These are phyloP conservation scores for Pseudoperonospora humuli DNA, from an alignment of 352 stramenopile genomes.

Conservation along the genomic window DNA sequence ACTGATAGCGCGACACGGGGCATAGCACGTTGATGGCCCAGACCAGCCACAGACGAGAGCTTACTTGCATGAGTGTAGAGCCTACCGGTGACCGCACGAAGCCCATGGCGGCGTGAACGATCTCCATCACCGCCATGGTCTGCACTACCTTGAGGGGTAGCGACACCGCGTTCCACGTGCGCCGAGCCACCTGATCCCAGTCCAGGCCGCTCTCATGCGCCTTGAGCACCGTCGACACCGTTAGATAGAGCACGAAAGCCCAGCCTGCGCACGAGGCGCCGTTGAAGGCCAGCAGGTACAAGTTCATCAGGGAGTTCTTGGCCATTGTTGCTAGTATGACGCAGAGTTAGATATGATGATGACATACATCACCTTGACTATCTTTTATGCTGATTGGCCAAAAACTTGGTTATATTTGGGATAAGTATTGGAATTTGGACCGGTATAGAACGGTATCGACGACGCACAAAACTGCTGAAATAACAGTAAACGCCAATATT, in stretches of 20 bases:
- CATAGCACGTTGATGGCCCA: conserved; percentile 91
- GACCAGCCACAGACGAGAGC: conserved; percentile 89
- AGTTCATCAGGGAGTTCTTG: conserved; percentile 57
- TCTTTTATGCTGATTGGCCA: conserved; percentile 17
- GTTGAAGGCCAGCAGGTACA: conserved; percentile 77
- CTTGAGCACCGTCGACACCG: conserved; percentile 38
- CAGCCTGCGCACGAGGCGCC: conserved; percentile 53
- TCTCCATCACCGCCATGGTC: conserved; percentile 92
- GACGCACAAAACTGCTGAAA: too few species aligned
- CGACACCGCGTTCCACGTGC: conserved; percentile 48
- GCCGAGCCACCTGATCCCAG: conserved; percentile 37
- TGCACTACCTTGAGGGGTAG: conserved; percentile 85
- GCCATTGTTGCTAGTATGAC: conserved; percentile 28
- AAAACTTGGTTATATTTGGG: neutral
- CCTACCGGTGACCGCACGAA: conserved; percentile 93
- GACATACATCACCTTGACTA: too few species aligned
- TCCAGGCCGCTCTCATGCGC: conserved; percentile 39
- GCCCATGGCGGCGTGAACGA: conserved; percentile 92
- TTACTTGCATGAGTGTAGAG: conserved; percentile 90
- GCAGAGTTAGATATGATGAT: conserved; percentile 9
- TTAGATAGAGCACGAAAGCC: conserved; percentile 68
- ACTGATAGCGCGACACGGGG: conserved; percentile 66
- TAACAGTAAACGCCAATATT: conserved; percentile 19
- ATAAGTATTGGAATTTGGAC: neutral
- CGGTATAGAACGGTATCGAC: neutral